Evolutionary conservation across 805 yeast genomes (phyloP), one percentile per base, ranked within the genome.

Genomic region (Starmerella etchellsii): DNA sequence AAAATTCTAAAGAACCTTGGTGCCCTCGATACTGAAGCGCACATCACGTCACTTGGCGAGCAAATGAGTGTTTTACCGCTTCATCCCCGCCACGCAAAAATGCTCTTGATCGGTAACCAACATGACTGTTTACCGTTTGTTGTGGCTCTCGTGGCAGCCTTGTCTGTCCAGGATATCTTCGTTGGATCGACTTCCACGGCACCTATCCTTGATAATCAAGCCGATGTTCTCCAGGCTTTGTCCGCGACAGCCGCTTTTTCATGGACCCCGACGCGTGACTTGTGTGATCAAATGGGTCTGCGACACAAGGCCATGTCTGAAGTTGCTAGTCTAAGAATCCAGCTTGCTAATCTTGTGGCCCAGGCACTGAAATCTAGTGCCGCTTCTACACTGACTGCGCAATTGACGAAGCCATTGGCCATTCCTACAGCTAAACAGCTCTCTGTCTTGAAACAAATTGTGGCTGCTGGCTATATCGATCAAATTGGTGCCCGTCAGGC

Each of bases 101-200:
- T 91, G 71, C 66, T 91, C 42, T 69, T 87, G 23, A 73, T 88
- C 30, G 94, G 95, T 6, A 81, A 84, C 57, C 96, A 91, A 58
- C 74, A 72, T 33, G 78, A 72, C 6, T 87, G 96, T 59, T 63
- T 91, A 42, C 84, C 93, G 0, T 88, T 82, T 55, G 70, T 91
- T n/a, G 74, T 91, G 34, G 91, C 96, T 0, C 69, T 91, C 40
- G 96, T 91, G 1, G 80, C 96, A 25, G 94, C 85, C 0, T 63
- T 91, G 25, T 78, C 96, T 0, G 96, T 91, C 33, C 96, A 96
- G 4, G 94, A 87, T 54, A 95, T 47, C 94, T 14, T 85, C 84
- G 52, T 60, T 82, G 26, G 69, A 68, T 31, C 94, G 81, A 55
- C 72, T 71, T 47, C 95, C 82, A 54, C 57, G 82, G 10, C 85